A percentile compares a stretch with the other conserved stretches of the same genome.
These are phyloP conservation scores for Fimicolochytrium jonesii DNA, from an alignment of 192 early-diverging fungal genomes.

Conservation along the genomic window DNA sequence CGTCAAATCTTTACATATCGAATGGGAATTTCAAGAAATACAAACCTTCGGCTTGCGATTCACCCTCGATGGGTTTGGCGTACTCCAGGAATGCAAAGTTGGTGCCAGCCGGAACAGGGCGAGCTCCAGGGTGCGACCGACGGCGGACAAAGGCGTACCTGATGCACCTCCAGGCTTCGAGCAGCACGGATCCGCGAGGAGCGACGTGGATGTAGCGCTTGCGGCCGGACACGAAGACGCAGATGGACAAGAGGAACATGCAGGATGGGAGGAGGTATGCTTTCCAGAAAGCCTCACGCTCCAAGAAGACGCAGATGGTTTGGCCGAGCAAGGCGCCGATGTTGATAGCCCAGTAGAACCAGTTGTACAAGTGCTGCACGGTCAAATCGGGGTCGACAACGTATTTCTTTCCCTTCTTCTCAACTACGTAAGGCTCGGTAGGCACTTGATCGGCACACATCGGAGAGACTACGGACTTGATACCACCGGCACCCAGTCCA, in stretches of 20 bases:
- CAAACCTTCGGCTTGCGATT: slow-evolving; percentile 7
- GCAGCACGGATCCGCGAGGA: slow-evolving; percentile 11
- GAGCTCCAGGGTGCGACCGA: neutral
- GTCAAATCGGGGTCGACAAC: slow-evolving; percentile 21
- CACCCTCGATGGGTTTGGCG: neutral
- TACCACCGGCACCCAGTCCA: slow-evolving; percentile 14
- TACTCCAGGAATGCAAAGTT: slow-evolving; percentile 19
- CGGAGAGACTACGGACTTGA: slow-evolving; percentile 23
- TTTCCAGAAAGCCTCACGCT: slow-evolving; percentile 8
- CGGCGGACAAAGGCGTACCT: neutral
- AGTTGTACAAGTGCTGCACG: slow-evolving; percentile 62
- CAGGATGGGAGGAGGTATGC: slow-evolving; percentile 11
- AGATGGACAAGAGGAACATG: slow-evolving; percentile 15
- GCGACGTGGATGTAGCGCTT: slow-evolving; percentile 4
- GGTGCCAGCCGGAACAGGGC: neutral
- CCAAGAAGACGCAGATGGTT: neutral
- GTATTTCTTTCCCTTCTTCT: slow-evolving; percentile 13
- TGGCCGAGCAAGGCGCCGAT: slow-evolving; percentile 60
- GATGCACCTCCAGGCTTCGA: slow-evolving; percentile 9
- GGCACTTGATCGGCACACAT: slow-evolving; percentile 23
- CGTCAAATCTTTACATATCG: no score
- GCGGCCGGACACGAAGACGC: slow-evolving; percentile 7
- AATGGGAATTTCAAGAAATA: no score
- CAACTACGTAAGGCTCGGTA: slow-evolving; percentile 6
- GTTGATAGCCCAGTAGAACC: slow-evolving; percentile 79